Evolutionary conservation across 208 protist species (phyloP), one percentile per base, ranked within the genome.

Genomic region (Crithidia expoeki): DNA sequence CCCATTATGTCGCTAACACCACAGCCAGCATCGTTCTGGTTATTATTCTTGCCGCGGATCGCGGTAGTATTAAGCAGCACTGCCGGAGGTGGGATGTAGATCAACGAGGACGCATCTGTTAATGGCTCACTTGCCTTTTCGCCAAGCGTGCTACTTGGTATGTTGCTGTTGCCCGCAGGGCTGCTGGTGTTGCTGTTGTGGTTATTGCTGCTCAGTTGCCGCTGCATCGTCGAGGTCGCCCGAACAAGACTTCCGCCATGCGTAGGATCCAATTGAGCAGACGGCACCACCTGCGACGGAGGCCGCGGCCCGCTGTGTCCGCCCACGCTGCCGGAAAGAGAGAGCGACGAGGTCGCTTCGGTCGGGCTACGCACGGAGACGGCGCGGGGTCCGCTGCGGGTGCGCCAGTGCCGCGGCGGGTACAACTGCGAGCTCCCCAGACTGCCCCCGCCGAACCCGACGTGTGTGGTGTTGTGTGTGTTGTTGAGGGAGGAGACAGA

Each of bases 371-470:
- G 32, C 23, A 65, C 60, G 2, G 46, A 40, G 44, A 65, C 42
- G 32, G 69, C 46, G 27, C 25, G 69, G 2, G 53, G 44, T 6
- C 23, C 61, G 30, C 61, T 63, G 42, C 44, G 44, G 4, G 44
- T 61, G 5, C 51, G 52, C 61, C 61, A 68, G 38, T 47, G 69
- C 17, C 61, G 53, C 12, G 53, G 69, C n/a, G 61, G 61, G 61
- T 58, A 68, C 21, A 46, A 46, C 60, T 53, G 69, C 0, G n/a
- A 23, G 42, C 42, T 4, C 7, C 53, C 58, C 3, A 34, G 4
- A 21, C 52, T 30, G 14, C 33, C 36, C 0, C 33, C 56, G 23
- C 23, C 23, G 2, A 33, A 30, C 5, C 28, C 53, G 2, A 12
- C 32, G 53, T 58, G 53, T 42, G 32, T 9, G 53, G 23, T 23